These are phyloP conservation scores for Apophysomyces trapeziformis DNA, from an alignment of 371 early-diverging fungal genomes.

Conservation along the genomic window DNA sequence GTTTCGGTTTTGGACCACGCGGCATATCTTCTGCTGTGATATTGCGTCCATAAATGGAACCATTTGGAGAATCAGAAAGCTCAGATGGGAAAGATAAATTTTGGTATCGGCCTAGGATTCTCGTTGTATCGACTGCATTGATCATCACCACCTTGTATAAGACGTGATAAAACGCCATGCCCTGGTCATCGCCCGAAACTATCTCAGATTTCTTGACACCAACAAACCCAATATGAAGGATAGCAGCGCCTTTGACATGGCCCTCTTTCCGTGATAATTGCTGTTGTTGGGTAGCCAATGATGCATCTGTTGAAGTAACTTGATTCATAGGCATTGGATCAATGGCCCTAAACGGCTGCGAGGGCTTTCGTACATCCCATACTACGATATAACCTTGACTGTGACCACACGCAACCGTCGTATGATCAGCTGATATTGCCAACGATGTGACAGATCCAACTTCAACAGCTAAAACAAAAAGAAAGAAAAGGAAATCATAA, in stretches of 20 bases:
- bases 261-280: constrained; percentile 60
- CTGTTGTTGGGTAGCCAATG: constrained; percentile 36
- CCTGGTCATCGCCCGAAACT: constrained; percentile 76
- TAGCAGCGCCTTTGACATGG: constrained; percentile 70
- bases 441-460: constrained; percentile 76
- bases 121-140: constrained; percentile 67
- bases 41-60: constrained; percentile 5
- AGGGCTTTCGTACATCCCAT: constrained; percentile 71
- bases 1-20: constrained; percentile 25
- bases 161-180: constrained; percentile 77
- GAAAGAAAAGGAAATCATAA: not conserved
- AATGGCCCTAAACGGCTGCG: constrained; percentile 54
- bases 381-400: constrained; percentile 73
- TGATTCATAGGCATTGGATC: constrained; percentile 52
- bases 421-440: constrained; percentile 72
- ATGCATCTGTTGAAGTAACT: constrained; percentile 12
- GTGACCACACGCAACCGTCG: constrained; percentile 72
- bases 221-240: constrained; percentile 74
- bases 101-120: constrained; percentile 72
- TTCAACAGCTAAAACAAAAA: constrained; percentile 49
- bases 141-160: constrained; percentile 73
- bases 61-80: constrained; percentile 16
- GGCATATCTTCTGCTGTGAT: constrained; percentile 15
- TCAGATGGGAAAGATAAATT: constrained; percentile 44
- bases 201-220: constrained; percentile 69